Evolutionary conservation across 2,329 filamentous ascomycete genomes (phyloP), one percentile per base, ranked within the genome.

Genomic region (Beauveria varroae): DNA sequence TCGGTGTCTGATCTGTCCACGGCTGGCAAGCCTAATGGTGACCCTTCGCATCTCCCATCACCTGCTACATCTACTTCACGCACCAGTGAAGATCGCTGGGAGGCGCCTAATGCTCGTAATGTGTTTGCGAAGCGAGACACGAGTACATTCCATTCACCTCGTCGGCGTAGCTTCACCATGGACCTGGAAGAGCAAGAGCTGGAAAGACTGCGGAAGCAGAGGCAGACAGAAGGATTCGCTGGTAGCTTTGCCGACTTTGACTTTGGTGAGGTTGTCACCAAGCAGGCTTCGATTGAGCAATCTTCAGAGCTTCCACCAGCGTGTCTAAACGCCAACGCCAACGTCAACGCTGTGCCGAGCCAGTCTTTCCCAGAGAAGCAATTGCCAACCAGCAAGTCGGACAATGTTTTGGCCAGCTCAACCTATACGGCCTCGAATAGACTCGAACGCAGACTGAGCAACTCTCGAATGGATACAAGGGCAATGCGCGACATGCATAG

Each of bases 81-180:
- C 14, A 71, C 72, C 2, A 75, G 75, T 61, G 76, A 78, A 49
- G 76, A 80, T n/a, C 65, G 66, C 1, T 67, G 67, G 62, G 73
- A 69, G 62, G 68, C 37, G 65, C 79, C 80, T 1, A 70, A 81
- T 5, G 78, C 83, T 44, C 77, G 75, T 40, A 78, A 77, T 49
- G 77, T 81, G 0, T 65, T 68, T n/a, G 79, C 81, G 3, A 80
- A 78, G 67, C 78, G 81, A 37, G 80, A 84, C 49, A 82, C 80
- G 1, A 66, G 81, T 16, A 78, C 78, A 0, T 76, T 80, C 22
- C 74, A 75, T 63, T 73, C 75, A 0, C 74, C 79, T 2, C 73
- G 76, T 22, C 74, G 78, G 41, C 73, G 74, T 51, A 84, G 81
- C 65, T 72, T 83, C 59, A 76, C 77, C 4, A 78, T 79, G 72